Base-by-base conservation (phyloP, 345 rosid species). In the Aurinia saxatilis region DNA sequence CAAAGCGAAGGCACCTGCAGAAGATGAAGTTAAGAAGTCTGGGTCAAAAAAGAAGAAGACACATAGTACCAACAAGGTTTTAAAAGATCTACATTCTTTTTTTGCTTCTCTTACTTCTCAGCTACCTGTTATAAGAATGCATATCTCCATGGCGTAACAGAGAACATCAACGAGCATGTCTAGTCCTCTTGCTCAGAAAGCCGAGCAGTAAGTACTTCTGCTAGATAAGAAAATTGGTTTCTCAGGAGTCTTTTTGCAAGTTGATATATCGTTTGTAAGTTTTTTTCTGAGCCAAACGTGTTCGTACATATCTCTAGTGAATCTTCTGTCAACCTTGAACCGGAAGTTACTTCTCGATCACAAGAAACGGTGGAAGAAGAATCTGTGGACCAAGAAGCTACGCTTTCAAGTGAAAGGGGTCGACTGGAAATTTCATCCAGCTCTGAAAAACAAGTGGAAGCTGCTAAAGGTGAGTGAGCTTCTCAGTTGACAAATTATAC, bases 21-120 rank as follows among this genome's bases (percentile, higher is more conserved):
- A 50, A 49, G 30, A 23, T 13, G 25, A 42, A 14, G 11, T 45
- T 30, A 54, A 54, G 30, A 14, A 14, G 2, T 5, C 44, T 21
- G 18, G 18, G 29, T 9, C 53, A 54, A 55, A 55, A n/a, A n/a
- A n/a, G 55, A 45, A 55, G 37, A 65, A 65, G 30, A 65, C 44
- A 45, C 11, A 5, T 23, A 45, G 4, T 41, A 45, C 8, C 14
- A 55, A 45, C 3, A 55, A 65, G 70, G 70, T 65, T 5, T 15
- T 2, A 6, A 23, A 44, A 10, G 19, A 2, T 44, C 35, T 65
- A 45, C 21, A 34, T 54, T 64, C 51, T 41, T 16, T 64, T 18
- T 52, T 38, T 52, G 25, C 48, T 65, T 66, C 53, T 5, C 11
- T 55, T 25, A 35, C 0, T 11, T 45, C 55, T 65, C 1, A 10